Evolutionary conservation across 192 early-diverging fungal species (phyloP).

Genomic region (Coemansia sp.): DNA sequence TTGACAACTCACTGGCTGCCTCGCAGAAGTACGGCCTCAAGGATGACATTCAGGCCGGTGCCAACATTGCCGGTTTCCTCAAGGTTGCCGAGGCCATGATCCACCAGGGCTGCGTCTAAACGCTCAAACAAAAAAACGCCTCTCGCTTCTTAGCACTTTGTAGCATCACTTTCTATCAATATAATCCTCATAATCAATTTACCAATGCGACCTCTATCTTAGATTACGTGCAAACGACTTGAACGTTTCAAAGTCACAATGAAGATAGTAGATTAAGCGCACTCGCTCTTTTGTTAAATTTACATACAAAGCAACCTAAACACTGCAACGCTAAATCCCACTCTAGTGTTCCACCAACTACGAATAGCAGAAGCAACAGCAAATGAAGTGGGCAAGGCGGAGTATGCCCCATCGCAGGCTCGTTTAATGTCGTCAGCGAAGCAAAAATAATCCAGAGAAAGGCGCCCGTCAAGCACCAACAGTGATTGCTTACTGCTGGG

Average conservation of each 20-base stretch:
- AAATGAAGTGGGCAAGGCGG: conserved; percentile 28
- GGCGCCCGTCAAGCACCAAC: background rate
- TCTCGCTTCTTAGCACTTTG: conserved; percentile 4
- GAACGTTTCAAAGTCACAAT: too few species aligned
- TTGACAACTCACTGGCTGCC: conserved; percentile 55
- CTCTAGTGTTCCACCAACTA: background rate
- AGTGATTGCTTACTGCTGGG: conserved; percentile 21
- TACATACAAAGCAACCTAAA: conserved; percentile 33
- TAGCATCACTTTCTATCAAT: background rate
- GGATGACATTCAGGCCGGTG: conserved; percentile 56
- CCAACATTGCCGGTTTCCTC: conserved; percentile 62
- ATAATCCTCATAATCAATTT: background rate
- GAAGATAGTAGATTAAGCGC: background rate
- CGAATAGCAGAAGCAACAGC: background rate
- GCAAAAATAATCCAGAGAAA: background rate
- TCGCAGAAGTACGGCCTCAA: conserved; percentile 49
- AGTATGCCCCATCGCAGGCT: conserved; percentile 54
- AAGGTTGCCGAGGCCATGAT: conserved; percentile 59
- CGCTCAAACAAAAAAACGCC: background rate
- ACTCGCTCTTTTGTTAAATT: conserved; percentile 18
- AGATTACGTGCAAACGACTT: too few species aligned
- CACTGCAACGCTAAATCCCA: conserved; percentile 38
- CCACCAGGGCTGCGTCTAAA: conserved; percentile 55
- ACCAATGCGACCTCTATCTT: background rate
- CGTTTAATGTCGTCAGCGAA: conserved; percentile 32